Evolutionary conservation across 305 asterid species (phyloP), one percentile per base, ranked within the genome.

Genomic region (Fraxinus albicans): DNA sequence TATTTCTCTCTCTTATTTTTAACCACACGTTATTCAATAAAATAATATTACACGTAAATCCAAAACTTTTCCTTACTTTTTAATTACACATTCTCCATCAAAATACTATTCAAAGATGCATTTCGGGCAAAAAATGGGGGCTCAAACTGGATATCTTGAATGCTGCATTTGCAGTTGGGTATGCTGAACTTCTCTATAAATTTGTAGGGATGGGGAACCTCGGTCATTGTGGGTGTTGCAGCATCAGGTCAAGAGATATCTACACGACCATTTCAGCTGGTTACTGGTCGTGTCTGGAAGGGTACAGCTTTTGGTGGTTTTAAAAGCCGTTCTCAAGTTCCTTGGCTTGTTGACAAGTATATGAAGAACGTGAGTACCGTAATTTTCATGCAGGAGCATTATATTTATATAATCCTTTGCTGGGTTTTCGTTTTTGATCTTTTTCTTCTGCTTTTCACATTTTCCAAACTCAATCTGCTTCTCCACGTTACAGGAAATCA

Each of bases 271-370:
- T 97, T 97, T 86, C 99, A 95, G 90, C 93, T 97, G 83, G 99
- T 97, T 80, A 97, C 99, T 0, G 99, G 99, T 60, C 99, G 99
- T 36, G 99, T 97, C 8, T 97, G 99, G 99, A 97, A 97, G 89
- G 99, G 99, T 82, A 97, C 99, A 2, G 97, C 99, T 1, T 97
- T 97, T 87, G 98, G 99, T 79, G 99, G 99, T 50, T 97, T 95
- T 89, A 95, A 97, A 90, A 95, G 98, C 86, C 98, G 99, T 50
- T 94, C 99, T 13, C 99, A 95, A 87, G 99, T 97, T 27, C 98
- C 99, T 77, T 90, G 95, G 95, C 98, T 97, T n/a, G 99, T 97
- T 8, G 98, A 95, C 17, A 95, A 95, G 88, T 97, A 97, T 38
- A 74, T 97, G 89, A 97, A 97, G 90, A 95, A 95, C 91, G 99